These are phyloP conservation scores for Clonostachys rhizophaga DNA, from an alignment of 2,329 filamentous ascomycete genomes.

Conservation along the genomic window DNA sequence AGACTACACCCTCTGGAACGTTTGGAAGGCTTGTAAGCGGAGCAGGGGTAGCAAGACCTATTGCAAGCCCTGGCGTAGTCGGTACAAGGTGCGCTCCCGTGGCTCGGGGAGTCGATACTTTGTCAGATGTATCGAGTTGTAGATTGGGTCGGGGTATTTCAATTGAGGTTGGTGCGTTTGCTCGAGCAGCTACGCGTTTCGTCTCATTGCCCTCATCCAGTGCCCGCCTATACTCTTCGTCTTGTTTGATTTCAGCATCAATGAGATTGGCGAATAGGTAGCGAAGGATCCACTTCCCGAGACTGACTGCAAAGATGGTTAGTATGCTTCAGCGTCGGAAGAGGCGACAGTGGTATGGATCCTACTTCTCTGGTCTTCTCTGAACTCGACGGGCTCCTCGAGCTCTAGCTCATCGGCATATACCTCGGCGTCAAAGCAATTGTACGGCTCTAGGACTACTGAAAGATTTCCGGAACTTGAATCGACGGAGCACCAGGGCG, in stretches of 20 bases:
- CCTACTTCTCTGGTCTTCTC: conserved; percentile 77
- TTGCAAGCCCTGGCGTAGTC: conserved; percentile 72
- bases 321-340: conserved; percentile 7
- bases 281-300: conserved; percentile 92
- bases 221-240: conserved; percentile 66
- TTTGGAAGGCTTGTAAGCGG: conserved; percentile 31
- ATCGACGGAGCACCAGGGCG: conserved; percentile 95
- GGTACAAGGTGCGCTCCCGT: conserved; percentile 58
- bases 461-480: conserved; percentile 88
- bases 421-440: conserved; percentile 95
- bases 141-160: conserved; percentile 26
- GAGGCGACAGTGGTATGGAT: not conserved
- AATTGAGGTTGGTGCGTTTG: conserved; percentile 58
- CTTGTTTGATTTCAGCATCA: conserved; percentile 82
- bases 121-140: conserved; percentile 34
- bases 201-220: conserved; percentile 61
- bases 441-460: conserved; percentile 87
- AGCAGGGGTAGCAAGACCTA: conserved; percentile 70
- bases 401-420: conserved; percentile 86
- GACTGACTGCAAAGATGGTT: conserved; percentile 62
- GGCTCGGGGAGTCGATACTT: conserved; percentile 56
- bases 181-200: conserved; percentile 46
- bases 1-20: conserved; percentile 40
- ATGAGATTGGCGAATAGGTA: conserved; percentile 89
- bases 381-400: conserved; percentile 71